Percentiles rank a stretch among this genome's conserved stretches.
Conservation (phyloP, 148 eudicot genomes). For the Rhododendron simsii region DNA sequence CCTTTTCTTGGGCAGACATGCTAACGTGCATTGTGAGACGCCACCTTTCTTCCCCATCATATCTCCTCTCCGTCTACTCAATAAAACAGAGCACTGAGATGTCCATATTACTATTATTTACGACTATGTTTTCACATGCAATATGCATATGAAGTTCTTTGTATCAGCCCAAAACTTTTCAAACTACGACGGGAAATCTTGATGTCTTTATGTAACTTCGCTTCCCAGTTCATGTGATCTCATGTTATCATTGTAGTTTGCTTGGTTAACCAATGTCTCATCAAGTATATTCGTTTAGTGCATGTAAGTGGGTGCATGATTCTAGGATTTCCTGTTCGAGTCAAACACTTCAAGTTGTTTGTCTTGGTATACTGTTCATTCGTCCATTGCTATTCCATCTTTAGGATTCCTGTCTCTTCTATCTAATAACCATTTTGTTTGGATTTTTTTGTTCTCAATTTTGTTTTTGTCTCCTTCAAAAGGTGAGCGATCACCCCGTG, state of each 20-base stretch:
- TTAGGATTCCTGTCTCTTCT: background rate
- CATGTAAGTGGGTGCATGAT: background rate
- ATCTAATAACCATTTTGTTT: background rate
- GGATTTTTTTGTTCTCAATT: background rate
- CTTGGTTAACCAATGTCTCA: background rate
- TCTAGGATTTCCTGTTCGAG: background rate
- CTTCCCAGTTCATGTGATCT: background rate
- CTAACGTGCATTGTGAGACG: background rate
- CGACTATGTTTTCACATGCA: background rate
- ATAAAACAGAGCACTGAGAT: background rate
- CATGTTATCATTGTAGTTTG: background rate
- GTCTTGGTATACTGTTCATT: background rate
- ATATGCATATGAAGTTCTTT: background rate
- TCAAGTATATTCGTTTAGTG: background rate
- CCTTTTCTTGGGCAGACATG: background rate
- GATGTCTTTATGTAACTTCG: background rate
- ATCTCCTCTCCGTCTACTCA: background rate
- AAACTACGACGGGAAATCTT: background rate
- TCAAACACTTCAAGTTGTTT: background rate
- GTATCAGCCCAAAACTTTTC: background rate
- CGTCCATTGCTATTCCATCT: background rate
- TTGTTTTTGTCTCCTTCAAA: background rate
- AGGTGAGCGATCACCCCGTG: background rate
- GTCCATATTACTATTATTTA: background rate
- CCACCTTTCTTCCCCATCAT: too few relatives aligned